Evolutionary conservation across 257 asterid genomes (phyloP), one percentile per base, ranked within the genome.

Genomic region (Jacaranda mimosifolia): DNA sequence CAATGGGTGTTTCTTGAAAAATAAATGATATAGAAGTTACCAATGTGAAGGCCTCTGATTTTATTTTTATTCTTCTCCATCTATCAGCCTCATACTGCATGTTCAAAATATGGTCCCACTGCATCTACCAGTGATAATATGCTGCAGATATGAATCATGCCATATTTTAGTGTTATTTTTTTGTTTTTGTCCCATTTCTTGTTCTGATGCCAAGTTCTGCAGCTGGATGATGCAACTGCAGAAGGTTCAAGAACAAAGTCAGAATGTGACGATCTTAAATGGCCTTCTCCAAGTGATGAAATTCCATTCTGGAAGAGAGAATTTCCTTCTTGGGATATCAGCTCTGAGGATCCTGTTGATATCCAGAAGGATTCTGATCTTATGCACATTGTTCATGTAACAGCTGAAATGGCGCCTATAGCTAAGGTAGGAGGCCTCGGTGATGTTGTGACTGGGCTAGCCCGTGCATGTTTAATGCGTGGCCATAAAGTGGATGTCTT

Each of bases 361-460:
- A 81, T 84, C 56, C 85, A 77, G 66, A 83, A 86, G 83, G 98
- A 93, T 78, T 83, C 96, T 42, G 89, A 91, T 77, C 85, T 64
- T 19, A 80, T 91, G 84, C 92, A 90, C 84, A 80, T 93, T 72
- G 83, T 87, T 81, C 98, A 91, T n/a, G 86, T 85, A 48, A 86
- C 97, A 6, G 97, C 95, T 71, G 98, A 93, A 86, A 85, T 93
- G 96, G 95, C 94, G 69, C 98, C 98, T 58, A 82, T 91, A 75
- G 96, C 97, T 56, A 93, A 91, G 82, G 96, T 93, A 0, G 98
- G 98, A 53, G 98, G 98, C 64, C 92, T 94, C 7, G 98, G 97
- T 7, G 97, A 94, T 13, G 97, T 94, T 19, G 95, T 92, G 64
- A 90, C 96, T 4, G 97, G 98, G 63, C 91, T 94, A 46, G 91